Conservation (phyloP, 2,329 filamentous ascomycete species). For the Elsinoe australis region DNA sequence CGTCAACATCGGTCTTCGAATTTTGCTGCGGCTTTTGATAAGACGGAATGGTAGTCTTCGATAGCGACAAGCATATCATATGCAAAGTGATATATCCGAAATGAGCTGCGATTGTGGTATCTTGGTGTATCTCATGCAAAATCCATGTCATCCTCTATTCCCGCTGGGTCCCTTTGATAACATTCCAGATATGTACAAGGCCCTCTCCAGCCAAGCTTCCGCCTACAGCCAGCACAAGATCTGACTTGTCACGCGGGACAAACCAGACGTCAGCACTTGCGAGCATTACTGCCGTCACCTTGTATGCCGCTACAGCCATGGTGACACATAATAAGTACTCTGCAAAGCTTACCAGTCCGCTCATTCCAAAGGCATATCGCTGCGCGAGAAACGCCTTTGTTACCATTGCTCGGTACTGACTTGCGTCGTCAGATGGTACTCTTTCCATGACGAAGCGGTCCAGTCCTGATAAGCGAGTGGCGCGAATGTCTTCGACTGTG, state of each 20-base stretch:
- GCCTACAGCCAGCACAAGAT: constrained; percentile 2
- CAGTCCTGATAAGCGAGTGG: constrained; percentile 33
- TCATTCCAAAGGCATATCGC: constrained; percentile 23
- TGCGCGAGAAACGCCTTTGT: constrained; percentile 39
- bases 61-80: constrained; percentile 6
- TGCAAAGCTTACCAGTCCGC: constrained; percentile 3
- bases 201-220: neutral
- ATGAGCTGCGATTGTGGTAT: too few species aligned
- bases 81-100: too few species aligned
- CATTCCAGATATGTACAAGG: constrained; percentile 15
- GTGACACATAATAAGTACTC: constrained; percentile 7
- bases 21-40: constrained; percentile 1
- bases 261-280: constrained; percentile 3
- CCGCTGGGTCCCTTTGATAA: constrained; percentile 6
- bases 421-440: constrained; percentile 20
- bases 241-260: constrained; percentile 8
- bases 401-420: constrained; percentile 33
- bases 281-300: neutral
- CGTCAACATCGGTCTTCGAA: neutral
- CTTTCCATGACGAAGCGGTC: constrained; percentile 32
- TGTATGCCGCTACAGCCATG: constrained; percentile 9
- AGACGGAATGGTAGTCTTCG: neutral
- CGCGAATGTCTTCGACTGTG: constrained; percentile 33
- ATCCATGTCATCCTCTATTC: neutral
- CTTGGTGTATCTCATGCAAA: constrained; percentile 3